phyloP scores from a whole-genome alignment of 1,284 basidiomycete genomes.

The Austroboletus olivaceoglutinosus region DNA sequence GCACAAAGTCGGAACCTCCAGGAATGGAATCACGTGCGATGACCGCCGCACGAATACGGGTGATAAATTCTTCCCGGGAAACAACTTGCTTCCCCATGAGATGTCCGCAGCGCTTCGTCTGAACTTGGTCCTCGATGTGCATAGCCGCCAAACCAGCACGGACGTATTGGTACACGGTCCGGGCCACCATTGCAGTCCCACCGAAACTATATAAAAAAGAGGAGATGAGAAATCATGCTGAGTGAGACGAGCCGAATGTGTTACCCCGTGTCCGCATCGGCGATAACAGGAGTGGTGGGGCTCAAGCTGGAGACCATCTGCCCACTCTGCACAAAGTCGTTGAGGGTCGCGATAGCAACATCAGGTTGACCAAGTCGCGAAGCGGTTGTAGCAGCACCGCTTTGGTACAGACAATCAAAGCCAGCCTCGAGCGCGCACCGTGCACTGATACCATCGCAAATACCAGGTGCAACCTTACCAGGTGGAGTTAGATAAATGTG shows the following conservation, averaged over 20 bases:
- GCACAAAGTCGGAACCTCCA: conserved; percentile 66
- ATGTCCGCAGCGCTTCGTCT: conserved; percentile 82
- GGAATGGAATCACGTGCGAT: conserved; percentile 69
- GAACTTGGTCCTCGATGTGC: conserved; percentile 83
- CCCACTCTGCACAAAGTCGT: conserved; percentile 68
- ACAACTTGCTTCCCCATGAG: conserved; percentile 77
- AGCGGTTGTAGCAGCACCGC: conserved; percentile 76
- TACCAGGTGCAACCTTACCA: conserved; percentile 65
- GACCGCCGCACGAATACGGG: conserved; percentile 75
- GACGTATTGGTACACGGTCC: conserved; percentile 71
- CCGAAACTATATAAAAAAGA: conserved; percentile 52
- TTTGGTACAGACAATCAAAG: conserved; percentile 74
- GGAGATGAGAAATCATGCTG: neutral
- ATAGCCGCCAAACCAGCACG: conserved; percentile 72
- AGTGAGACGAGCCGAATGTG: neutral
- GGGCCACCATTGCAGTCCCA: conserved; percentile 72
- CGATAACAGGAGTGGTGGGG: conserved; percentile 69
- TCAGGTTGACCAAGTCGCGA: conserved; percentile 79
- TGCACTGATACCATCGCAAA: conserved; percentile 80
- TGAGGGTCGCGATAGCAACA: conserved; percentile 74
- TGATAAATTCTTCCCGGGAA: conserved; percentile 70
- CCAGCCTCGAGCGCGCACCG: conserved; percentile 76
- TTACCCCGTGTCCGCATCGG: conserved; percentile 78
- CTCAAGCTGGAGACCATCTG: conserved; percentile 66
- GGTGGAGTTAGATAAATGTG: neutral